phyloP scores from a whole-genome alignment of 1,284 basidiomycete genomes.

The Leccinum huronense region DNA sequence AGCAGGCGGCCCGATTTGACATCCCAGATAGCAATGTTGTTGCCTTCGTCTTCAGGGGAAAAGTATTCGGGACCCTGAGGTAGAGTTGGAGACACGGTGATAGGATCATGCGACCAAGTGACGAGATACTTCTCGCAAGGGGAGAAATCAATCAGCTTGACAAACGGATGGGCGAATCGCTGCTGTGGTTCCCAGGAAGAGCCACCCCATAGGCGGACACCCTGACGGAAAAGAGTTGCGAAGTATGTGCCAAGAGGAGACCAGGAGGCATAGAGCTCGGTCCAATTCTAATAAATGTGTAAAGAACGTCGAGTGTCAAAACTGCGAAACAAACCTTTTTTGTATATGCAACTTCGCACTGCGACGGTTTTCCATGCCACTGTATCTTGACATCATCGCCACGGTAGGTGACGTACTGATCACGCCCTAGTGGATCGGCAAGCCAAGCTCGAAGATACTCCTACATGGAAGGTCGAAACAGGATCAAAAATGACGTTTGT shows the following conservation, averaged over 20 bases:
- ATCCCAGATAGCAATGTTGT: constrained; percentile 98
- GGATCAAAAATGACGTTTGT: not conserved
- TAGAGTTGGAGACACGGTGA: constrained; percentile 82
- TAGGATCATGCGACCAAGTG: constrained; percentile 97
- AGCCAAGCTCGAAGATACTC: constrained; percentile 97
- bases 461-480: constrained; percentile 40
- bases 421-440: constrained; percentile 87
- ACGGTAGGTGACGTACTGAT: constrained; percentile 95
- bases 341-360: constrained; percentile 76
- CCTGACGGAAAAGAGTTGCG: constrained; percentile 92
- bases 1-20: constrained; percentile 91
- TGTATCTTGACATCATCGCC: constrained; percentile 89
- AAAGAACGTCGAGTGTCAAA: constrained; percentile 4
- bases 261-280: constrained; percentile 97
- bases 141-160: constrained; percentile 97
- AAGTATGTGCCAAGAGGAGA: constrained; percentile 94
- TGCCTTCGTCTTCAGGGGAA: constrained; percentile 94
- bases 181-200: constrained; percentile 82
- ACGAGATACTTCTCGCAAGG: constrained; percentile 97
- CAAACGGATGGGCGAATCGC: constrained; percentile 94
- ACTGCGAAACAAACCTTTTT: constrained; percentile 57
- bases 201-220: constrained; percentile 96
- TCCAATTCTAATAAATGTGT: constrained; percentile 71
- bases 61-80: constrained; percentile 84
- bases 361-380: constrained; percentile 93